Evolutionary conservation across 768 basidiomycete species (phyloP).

Genomic region (Coprinopsis sp.): DNA sequence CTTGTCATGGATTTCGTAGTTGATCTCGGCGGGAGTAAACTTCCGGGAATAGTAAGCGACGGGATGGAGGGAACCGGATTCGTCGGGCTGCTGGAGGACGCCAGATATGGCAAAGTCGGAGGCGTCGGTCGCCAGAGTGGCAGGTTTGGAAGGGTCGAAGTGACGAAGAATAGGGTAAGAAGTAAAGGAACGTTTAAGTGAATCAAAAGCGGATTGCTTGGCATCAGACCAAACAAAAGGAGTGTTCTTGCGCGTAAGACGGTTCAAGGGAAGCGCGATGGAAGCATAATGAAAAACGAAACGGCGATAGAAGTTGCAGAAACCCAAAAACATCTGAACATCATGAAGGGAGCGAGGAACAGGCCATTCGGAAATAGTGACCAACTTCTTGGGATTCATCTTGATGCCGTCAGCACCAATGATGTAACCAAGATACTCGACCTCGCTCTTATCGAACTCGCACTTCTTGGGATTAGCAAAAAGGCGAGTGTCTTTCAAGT

Average conservation of each 20-base stretch:
- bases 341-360: slow-evolving; percentile 13
- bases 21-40: neutral
- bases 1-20: slow-evolving; percentile 5
- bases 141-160: slow-evolving; percentile 17
- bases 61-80: neutral
- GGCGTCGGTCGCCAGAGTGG: slow-evolving; percentile 24
- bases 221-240: slow-evolving; percentile 21
- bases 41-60: neutral
- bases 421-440: slow-evolving; percentile 6
- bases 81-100: slow-evolving; percentile 17
- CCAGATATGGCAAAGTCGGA: slow-evolving; percentile 29
- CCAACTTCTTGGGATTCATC: slow-evolving; percentile 6
- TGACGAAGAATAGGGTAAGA: slow-evolving; percentile 21
- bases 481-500: slow-evolving; percentile 26
- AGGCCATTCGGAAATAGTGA: slow-evolving; percentile 2
- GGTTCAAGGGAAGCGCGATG: neutral
- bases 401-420: neutral
- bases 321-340: slow-evolving; percentile 21
- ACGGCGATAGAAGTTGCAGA: slow-evolving; percentile 12
- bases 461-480: slow-evolving; percentile 36
- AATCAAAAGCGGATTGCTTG: slow-evolving; percentile 6
- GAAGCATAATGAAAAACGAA: slow-evolving; percentile 3
- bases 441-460: slow-evolving; percentile 18
- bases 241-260: neutral
- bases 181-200: slow-evolving; percentile 10